Evolutionary conservation across 345 rosid genomes (phyloP).

Genomic region (Capsella bursapastoris): DNA sequence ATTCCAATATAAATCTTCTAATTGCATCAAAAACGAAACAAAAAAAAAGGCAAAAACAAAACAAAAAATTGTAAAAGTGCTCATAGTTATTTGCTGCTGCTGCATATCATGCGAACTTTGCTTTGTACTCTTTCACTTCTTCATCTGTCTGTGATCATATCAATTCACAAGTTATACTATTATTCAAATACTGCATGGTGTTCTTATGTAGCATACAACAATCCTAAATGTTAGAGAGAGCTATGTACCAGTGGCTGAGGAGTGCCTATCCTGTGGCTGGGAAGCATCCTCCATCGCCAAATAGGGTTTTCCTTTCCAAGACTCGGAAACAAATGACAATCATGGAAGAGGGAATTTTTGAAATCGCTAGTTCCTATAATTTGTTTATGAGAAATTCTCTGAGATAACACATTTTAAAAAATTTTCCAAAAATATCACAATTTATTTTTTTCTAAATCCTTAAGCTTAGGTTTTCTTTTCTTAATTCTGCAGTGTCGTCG

Average conservation of each 20-base stretch:
- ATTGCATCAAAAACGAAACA: neutral
- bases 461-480: too few relatives aligned
- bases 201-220: neutral
- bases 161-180: slow-evolving; percentile 17
- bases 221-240: neutral
- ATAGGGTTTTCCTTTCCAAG: too few relatives aligned
- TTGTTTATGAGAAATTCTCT: too few relatives aligned
- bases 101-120: slow-evolving; percentile 73
- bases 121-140: slow-evolving; percentile 29
- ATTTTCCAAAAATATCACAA: too few relatives aligned
- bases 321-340: too few relatives aligned
- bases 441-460: too few relatives aligned
- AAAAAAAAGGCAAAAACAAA: neutral
- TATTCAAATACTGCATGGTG: neutral
- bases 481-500: too few relatives aligned
- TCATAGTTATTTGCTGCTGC: slow-evolving; percentile 28
- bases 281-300: neutral
- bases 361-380: too few relatives aligned
- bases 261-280: slow-evolving; percentile 68
- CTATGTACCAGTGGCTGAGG: slow-evolving; percentile 69
- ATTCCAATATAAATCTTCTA: neutral
- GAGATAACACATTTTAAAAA: too few relatives aligned
- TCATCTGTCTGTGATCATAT: slow-evolving; percentile 57
- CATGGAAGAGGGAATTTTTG: too few relatives aligned
- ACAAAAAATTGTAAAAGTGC: too few relatives aligned